phyloP scores from a whole-genome alignment of 176 grass and related monocot genomes.

The Thalia dealbata region DNA sequence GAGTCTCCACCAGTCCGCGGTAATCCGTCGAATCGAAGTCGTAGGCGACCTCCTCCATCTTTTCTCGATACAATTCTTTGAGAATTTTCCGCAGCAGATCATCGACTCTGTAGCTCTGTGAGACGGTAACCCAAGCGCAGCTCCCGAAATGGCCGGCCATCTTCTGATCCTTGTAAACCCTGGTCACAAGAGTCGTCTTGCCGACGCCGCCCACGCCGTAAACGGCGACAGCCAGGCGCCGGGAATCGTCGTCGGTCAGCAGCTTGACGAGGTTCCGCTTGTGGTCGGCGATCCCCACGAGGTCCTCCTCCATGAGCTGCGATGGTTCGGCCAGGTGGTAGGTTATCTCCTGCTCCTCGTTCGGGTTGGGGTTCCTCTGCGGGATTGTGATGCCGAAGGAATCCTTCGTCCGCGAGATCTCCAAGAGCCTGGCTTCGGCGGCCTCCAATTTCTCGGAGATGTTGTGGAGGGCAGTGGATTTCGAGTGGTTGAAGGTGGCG shows the following conservation, averaged over 20 bases:
- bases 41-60: not conserved
- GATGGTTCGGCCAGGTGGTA: slow-evolving; percentile 1
- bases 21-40: slow-evolving; percentile 15
- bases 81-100: slow-evolving; percentile 25
- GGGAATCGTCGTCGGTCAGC: slow-evolving; percentile 4
- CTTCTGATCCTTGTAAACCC: slow-evolving; percentile 28
- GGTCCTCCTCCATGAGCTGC: slow-evolving; percentile 25
- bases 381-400: not conserved
- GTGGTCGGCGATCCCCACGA: slow-evolving; percentile 38
- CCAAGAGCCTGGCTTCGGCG: not conserved
- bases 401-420: not conserved
- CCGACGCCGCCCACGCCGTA: slow-evolving; percentile 54
- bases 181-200: slow-evolving; percentile 44
- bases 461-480: not conserved
- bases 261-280: slow-evolving; percentile 16
- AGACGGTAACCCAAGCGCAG: slow-evolving; percentile 25
- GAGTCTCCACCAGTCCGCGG: slow-evolving; percentile 7
- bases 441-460: not conserved
- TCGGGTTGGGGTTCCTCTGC: not conserved
- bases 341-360: no score
- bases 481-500: slow-evolving; percentile 5
- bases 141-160: slow-evolving; percentile 13
- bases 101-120: slow-evolving; percentile 16
- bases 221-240: slow-evolving; percentile 26
- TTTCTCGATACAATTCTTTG: slow-evolving; percentile 9